These are phyloP conservation scores for Abelmoschus esculentus DNA, from an alignment of 345 rosid genomes.

Conservation along the genomic window DNA sequence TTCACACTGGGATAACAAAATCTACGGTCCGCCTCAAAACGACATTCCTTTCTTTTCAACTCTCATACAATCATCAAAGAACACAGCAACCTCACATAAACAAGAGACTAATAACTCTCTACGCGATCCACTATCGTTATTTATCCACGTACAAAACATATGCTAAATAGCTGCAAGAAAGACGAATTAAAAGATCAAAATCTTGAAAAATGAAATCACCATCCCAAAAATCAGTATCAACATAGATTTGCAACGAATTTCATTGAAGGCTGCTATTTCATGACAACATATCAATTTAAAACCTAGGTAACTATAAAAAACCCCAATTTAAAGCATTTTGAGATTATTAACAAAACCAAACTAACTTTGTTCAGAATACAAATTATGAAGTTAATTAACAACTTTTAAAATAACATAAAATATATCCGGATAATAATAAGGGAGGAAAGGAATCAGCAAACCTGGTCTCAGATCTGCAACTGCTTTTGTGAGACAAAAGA, in stretches of 20 bases:
- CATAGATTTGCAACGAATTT: not conserved
- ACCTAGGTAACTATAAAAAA: no score
- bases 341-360: not conserved
- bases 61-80: constrained; percentile 3
- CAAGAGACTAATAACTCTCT: no score
- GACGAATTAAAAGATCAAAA: no score
- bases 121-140: no score
- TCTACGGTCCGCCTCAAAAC: not conserved
- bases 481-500: not conserved
- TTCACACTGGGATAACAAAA: not conserved
- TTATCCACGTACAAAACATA: no score
- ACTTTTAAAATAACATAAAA: not conserved
- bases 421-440: not conserved
- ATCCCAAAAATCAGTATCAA: not conserved
- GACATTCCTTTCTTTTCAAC: not conserved
- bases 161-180: not conserved
- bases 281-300: no score
- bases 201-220: no score
- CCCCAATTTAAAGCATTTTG: not conserved
- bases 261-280: not conserved
- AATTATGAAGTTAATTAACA: not conserved
- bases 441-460: not conserved
- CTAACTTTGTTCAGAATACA: not conserved
- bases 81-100: not conserved
- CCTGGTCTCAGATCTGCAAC: constrained; percentile 12